A percentile compares a stretch with the other conserved stretches of the same genome.
Conservation (phyloP, 2,329 filamentous ascomycete genomes). For the Aureobasidium zeae region DNA sequence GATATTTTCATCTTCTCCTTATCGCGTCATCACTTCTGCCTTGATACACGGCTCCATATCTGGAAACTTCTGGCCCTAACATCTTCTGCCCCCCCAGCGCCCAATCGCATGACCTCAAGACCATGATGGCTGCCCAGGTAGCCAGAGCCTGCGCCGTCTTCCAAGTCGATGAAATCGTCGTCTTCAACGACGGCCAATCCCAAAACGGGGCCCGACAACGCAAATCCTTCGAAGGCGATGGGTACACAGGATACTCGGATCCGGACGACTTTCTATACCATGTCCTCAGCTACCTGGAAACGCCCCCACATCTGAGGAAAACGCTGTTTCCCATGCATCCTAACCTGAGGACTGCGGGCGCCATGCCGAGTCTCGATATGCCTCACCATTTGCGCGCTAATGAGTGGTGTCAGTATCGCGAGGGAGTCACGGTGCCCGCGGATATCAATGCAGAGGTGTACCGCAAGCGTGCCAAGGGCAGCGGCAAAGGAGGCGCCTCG, state of each 20-base stretch:
- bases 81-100: constrained; percentile 48
- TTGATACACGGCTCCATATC: too few species aligned
- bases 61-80: neutral
- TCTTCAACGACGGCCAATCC: constrained; percentile 63
- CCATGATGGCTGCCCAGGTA: constrained; percentile 61
- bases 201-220: constrained; percentile 20
- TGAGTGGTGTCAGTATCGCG: constrained; percentile 71
- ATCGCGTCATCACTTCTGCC: too few species aligned
- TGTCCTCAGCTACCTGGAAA: constrained; percentile 71
- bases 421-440: constrained; percentile 55
- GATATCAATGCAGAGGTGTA: constrained; percentile 20
- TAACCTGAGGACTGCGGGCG: constrained; percentile 63
- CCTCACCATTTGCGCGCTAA: constrained; percentile 69
- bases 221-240: constrained; percentile 31
- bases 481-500: constrained; percentile 3
- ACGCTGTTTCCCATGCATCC: constrained; percentile 68
- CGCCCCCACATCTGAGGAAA: constrained; percentile 71
- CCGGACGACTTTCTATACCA: constrained; percentile 74
- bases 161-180: constrained; percentile 71
- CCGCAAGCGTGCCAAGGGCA: constrained; percentile 37
- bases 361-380: constrained; percentile 71
- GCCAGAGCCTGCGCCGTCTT: constrained; percentile 76
- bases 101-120: constrained; percentile 65
- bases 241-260: constrained; percentile 60
- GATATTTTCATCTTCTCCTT: too few species aligned